Percentiles rank a stretch among this genome's conserved stretches.
These are phyloP conservation scores for Cladosporium sp. DNA, from an alignment of 2,329 filamentous ascomycete genomes.

Conservation along the genomic window DNA sequence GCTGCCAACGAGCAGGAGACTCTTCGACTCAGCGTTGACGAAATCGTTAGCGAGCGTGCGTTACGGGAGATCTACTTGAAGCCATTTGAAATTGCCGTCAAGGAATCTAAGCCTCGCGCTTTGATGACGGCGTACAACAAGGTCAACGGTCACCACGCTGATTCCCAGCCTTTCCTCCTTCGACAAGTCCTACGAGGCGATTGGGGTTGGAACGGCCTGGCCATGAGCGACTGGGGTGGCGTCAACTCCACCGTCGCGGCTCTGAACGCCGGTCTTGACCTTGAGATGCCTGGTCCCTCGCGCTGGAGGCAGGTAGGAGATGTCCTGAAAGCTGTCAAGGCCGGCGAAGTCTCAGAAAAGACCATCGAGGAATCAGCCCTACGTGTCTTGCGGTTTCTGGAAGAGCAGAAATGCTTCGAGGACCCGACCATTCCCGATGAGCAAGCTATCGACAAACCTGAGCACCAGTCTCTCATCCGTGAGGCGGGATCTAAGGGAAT, in stretches of 20 bases:
- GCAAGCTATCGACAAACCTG: constrained; percentile 26
- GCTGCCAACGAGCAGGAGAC: constrained; percentile 73
- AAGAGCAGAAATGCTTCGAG: constrained; percentile 36
- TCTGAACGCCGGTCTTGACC: constrained; percentile 73
- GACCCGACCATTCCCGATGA: constrained; percentile 22
- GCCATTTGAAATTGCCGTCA: constrained; percentile 67
- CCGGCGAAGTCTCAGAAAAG: constrained; percentile 67
- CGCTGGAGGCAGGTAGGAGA: constrained; percentile 13
- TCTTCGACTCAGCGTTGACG: constrained; percentile 60
- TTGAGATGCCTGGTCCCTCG: constrained; percentile 69
- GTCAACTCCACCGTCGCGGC: constrained; percentile 64
- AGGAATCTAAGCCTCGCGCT: constrained; percentile 1
- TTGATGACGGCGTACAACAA: constrained; percentile 74
- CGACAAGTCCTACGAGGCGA: constrained; percentile 65
- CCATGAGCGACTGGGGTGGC: constrained; percentile 69
- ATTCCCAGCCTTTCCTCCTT: constrained; percentile 62
- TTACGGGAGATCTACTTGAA: constrained; percentile 69
- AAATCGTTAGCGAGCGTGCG: constrained; percentile 59
- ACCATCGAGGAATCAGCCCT: constrained; percentile 46
- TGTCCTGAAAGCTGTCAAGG: constrained; percentile 20
- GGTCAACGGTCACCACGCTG: constrained; percentile 68
- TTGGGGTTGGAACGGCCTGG: constrained; percentile 57
- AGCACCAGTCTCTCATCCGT: constrained; percentile 28
- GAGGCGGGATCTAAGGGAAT: constrained; percentile 25
- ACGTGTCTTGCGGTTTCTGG: constrained; percentile 42